A percentile compares a stretch with the other conserved stretches of the same genome.
phyloP scores from a whole-genome alignment of 140 eudicot genomes.

The Ambrosia hybrid region DNA sequence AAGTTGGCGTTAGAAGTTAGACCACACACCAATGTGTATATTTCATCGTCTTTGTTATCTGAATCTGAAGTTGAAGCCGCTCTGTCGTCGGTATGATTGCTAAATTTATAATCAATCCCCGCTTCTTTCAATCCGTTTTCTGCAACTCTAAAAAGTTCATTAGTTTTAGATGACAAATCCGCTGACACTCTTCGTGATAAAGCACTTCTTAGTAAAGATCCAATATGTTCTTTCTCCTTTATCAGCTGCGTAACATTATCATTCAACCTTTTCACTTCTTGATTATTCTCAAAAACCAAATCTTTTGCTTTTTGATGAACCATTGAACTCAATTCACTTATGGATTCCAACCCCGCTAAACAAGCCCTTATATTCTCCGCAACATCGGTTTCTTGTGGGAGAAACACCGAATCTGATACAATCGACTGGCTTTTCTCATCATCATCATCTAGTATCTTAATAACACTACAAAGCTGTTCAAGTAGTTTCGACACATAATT shows the following conservation, averaged over 20 bases:
- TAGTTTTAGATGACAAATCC: conserved; percentile 69
- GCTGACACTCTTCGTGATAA: conserved; percentile 68
- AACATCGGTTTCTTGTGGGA: conserved; percentile 73
- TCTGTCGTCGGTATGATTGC: conserved; percentile 40
- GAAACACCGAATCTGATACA: conserved; percentile 69
- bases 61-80: conserved; percentile 25
- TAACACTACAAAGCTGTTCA: conserved; percentile 56
- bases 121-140: conserved; percentile 79
- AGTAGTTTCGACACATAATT: conserved; percentile 57
- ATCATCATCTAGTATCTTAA: conserved; percentile 66
- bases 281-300: conserved; percentile 49
- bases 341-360: conserved; percentile 73
- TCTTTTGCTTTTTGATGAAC: conserved; percentile 54
- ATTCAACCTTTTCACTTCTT: conserved; percentile 63
- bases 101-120: conserved; percentile 64
- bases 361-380: conserved; percentile 85
- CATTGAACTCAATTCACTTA: conserved; percentile 52
- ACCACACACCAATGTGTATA: conserved; percentile 65
- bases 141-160: conserved; percentile 75
- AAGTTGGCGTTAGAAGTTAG: conserved; percentile 13
- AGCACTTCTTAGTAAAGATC: conserved; percentile 88
- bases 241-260: conserved; percentile 65
- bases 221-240: conserved; percentile 90
- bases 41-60: conserved; percentile 62
- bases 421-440: conserved; percentile 52